Conservation (phyloP, 2,329 filamentous ascomycete species). For the Aphanoascus verrucosus region DNA sequence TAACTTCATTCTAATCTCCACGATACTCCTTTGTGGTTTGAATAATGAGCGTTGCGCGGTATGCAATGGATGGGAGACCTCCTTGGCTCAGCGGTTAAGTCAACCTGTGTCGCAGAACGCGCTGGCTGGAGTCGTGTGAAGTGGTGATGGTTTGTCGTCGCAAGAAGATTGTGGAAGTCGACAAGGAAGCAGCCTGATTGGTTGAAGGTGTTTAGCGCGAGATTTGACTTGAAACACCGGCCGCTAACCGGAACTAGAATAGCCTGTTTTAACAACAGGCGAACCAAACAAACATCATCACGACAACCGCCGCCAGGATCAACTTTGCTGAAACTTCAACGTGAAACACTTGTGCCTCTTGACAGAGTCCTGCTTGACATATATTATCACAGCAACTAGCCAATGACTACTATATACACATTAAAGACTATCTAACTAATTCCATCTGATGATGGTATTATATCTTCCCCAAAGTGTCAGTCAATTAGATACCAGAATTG, state of each 20-base stretch:
- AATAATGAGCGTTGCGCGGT: background rate
- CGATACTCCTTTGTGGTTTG: background rate
- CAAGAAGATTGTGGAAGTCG: background rate
- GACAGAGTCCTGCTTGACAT: no score
- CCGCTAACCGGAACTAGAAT: background rate
- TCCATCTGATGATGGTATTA: no score
- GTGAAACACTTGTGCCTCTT: background rate
- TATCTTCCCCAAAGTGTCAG: no score
- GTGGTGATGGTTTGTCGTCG: background rate
- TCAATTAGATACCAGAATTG: no score
- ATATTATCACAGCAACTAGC: background rate
- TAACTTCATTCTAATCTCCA: background rate
- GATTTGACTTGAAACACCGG: background rate
- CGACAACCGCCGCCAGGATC: background rate
- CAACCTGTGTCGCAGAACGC: background rate
- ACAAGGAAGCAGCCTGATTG: background rate
- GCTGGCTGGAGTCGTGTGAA: background rate
- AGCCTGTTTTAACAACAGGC: background rate
- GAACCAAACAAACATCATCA: background rate
- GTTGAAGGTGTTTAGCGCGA: background rate
- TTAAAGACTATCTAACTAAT: background rate
- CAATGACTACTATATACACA: background rate
- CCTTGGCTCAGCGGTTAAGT: slow-evolving; percentile 9
- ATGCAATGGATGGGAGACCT: background rate
- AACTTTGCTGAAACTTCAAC: background rate